A percentile compares a stretch with the other conserved stretches of the same genome.
These are phyloP conservation scores for Aureobasidium sp. DNA, from an alignment of 2,329 filamentous ascomycete species.

Conservation along the genomic window DNA sequence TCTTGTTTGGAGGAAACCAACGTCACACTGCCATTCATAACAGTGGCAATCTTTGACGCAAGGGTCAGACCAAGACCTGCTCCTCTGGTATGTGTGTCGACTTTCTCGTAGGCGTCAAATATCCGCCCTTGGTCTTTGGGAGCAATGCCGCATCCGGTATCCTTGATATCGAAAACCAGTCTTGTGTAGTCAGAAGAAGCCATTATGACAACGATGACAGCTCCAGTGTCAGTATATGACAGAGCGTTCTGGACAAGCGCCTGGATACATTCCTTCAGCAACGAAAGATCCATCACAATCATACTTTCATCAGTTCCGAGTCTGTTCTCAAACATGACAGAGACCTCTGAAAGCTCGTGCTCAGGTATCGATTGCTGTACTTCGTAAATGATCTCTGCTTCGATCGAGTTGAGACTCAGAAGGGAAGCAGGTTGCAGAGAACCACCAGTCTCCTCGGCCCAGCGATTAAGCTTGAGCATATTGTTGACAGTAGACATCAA, in stretches of 20 bases:
- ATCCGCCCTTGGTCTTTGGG: slow-evolving; percentile 32
- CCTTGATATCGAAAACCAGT: slow-evolving; percentile 36
- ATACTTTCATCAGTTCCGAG: slow-evolving; percentile 27
- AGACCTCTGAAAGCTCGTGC: slow-evolving; percentile 24
- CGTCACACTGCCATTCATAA: slow-evolving; percentile 34
- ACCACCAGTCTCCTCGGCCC: slow-evolving; percentile 28
- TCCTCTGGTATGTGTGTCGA: slow-evolving; percentile 32
- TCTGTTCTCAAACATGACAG: slow-evolving; percentile 30
- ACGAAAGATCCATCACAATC: slow-evolving; percentile 32
- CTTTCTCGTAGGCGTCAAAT: slow-evolving; percentile 41
- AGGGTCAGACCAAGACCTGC: slow-evolving; percentile 40
- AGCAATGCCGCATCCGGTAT: slow-evolving; percentile 38
- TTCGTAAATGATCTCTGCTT: slow-evolving; percentile 29
- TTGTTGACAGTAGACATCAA: slow-evolving; percentile 41
- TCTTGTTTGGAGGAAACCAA: slow-evolving; percentile 31
- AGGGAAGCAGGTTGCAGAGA: slow-evolving; percentile 19
- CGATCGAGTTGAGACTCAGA: slow-evolving; percentile 28
- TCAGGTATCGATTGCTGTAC: slow-evolving; percentile 26
- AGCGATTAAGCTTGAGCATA: slow-evolving; percentile 38
- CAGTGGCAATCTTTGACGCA: slow-evolving; percentile 35
- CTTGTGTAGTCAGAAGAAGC: slow-evolving; percentile 26
- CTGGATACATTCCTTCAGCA: slow-evolving; percentile 39
- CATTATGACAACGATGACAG: slow-evolving; percentile 31
- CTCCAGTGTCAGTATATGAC: slow-evolving; percentile 34
- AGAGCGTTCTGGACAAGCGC: slow-evolving; percentile 38